A percentile compares a stretch with the other conserved stretches of the same genome.
Conservation (phyloP, 257 asterid species). For the Catharanthus roseus region DNA sequence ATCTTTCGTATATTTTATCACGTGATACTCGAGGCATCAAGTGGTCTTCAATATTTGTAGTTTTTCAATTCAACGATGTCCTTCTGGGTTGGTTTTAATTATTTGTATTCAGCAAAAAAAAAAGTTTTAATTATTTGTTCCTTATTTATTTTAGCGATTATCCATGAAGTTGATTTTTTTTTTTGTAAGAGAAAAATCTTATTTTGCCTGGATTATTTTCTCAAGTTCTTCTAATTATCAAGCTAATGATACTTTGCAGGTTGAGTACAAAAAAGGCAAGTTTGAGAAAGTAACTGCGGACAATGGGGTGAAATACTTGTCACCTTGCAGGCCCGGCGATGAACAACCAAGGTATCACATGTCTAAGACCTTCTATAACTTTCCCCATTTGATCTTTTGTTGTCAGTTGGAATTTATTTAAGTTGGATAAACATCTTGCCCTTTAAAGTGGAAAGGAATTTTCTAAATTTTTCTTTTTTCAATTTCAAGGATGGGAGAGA, state of each 20-base stretch:
- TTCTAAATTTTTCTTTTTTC: no score
- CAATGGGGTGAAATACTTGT: background rate
- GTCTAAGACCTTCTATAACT: background rate
- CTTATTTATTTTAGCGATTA: no score
- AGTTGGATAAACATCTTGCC: background rate
- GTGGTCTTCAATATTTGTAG: background rate
- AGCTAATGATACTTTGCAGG: conserved; percentile 10
- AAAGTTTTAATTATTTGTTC: no score
- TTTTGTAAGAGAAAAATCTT: no score
- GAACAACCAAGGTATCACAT: background rate
- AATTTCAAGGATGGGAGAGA: background rate
- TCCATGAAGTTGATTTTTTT: no score
- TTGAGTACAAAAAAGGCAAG: background rate
- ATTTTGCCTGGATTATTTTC: background rate
- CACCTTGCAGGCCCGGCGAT: background rate
- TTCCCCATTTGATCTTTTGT: no score
- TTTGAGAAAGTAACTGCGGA: background rate
- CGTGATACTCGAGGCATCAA: background rate
- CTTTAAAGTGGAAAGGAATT: background rate
- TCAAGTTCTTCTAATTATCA: no score
- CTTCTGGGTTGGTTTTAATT: background rate
- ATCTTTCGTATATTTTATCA: background rate
- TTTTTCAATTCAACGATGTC: background rate
- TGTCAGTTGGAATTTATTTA: background rate
- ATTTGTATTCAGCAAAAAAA: no score